Percentiles rank a stretch among this genome's conserved stretches.
Conservation (phyloP, 768 basidiomycete genomes). For the Rhodotorula kratochvilovae region DNA sequence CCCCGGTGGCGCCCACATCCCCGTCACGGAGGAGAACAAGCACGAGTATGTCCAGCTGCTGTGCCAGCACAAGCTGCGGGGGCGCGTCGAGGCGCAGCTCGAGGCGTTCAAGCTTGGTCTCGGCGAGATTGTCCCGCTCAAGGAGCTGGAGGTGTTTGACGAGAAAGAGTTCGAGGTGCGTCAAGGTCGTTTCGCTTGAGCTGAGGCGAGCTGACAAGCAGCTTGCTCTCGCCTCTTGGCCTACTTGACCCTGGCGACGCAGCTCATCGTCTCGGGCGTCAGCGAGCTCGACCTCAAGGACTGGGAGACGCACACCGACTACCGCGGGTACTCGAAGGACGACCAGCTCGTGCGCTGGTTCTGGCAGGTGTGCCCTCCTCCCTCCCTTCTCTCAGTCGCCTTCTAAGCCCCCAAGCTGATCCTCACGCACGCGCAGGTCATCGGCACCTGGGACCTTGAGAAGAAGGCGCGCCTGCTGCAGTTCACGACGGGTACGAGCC, state of each 20-base stretch:
- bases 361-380: slow-evolving; percentile 57
- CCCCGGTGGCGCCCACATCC: slow-evolving; percentile 73
- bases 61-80: slow-evolving; percentile 83
- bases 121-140: slow-evolving; percentile 95
- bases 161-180: slow-evolving; percentile 80
- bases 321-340: slow-evolving; percentile 82
- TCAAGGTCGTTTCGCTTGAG: background rate
- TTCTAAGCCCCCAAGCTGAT: background rate
- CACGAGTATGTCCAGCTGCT: slow-evolving; percentile 84
- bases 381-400: background rate
- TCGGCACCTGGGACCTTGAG: slow-evolving; percentile 92
- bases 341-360: slow-evolving; percentile 98
- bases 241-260: background rate
- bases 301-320: slow-evolving; percentile 95
- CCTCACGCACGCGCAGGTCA: slow-evolving; percentile 44
- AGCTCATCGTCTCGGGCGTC: slow-evolving; percentile 93
- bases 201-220: no score
- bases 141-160: slow-evolving; percentile 94
- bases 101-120: slow-evolving; percentile 98
- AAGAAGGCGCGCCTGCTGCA: slow-evolving; percentile 91
- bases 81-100: slow-evolving; percentile 94
- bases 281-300: slow-evolving; percentile 84
- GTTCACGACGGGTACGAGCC: slow-evolving; percentile 59
- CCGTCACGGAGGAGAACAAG: slow-evolving; percentile 96
- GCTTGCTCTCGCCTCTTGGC: background rate